These are phyloP conservation scores for Luffa aegyptiaca DNA, from an alignment of 306 rosid genomes.

Conservation along the genomic window DNA sequence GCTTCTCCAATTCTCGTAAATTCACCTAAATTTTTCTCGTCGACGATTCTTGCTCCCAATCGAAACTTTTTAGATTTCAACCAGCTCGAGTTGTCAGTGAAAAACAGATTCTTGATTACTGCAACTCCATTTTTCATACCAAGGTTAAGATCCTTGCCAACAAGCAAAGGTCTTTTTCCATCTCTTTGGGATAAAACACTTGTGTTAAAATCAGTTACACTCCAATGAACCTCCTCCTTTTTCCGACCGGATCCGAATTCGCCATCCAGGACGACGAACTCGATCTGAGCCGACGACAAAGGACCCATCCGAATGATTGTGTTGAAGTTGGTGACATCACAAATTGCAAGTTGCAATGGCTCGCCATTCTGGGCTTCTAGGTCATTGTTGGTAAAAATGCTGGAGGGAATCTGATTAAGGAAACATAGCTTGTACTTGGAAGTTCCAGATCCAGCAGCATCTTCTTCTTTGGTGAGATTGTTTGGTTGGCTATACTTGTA, in stretches of 20 bases:
- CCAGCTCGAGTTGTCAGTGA: background rate
- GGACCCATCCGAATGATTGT: background rate
- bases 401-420: background rate
- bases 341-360: background rate
- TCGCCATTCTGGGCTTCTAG: background rate
- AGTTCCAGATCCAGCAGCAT: too few relatives aligned
- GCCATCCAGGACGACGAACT: background rate
- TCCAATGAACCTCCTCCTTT: background rate
- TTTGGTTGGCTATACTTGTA: too few relatives aligned
- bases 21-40: background rate
- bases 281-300: background rate
- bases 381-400: background rate
- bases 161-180: background rate
- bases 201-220: background rate
- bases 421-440: too few relatives aligned
- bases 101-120: background rate
- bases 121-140: background rate
- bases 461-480: too few relatives aligned
- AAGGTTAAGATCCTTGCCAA: background rate
- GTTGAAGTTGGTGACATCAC: background rate
- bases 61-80: background rate
- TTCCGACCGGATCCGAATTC: background rate
- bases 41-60: background rate
- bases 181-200: background rate
- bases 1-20: background rate